Conservation (phyloP, 2,329 filamentous ascomycete species). For the Gremmenia infestans region DNA sequence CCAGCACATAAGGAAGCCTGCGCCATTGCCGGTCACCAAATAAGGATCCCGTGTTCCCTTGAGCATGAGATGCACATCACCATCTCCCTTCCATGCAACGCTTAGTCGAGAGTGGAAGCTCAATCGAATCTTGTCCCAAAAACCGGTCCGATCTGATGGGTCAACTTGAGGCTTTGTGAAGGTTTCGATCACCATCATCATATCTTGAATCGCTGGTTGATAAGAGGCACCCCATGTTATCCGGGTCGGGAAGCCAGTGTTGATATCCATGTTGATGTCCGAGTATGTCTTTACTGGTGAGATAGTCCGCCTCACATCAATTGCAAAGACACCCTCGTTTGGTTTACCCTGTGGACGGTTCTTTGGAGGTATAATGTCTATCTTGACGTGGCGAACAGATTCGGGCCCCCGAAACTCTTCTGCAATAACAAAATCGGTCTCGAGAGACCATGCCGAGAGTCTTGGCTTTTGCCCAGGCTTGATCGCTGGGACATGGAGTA, state of each 20-base stretch:
- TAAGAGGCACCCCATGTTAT: slow-evolving; percentile 98
- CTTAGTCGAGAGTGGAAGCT: slow-evolving; percentile 89
- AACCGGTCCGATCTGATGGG: slow-evolving; percentile 87
- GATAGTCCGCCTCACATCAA: slow-evolving; percentile 86
- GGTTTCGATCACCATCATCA: slow-evolving; percentile 99
- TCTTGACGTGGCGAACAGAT: slow-evolving; percentile 73
- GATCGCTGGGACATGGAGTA: slow-evolving; percentile 84
- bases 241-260: slow-evolving; percentile 83
- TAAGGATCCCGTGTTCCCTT: slow-evolving; percentile 94
- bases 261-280: slow-evolving; percentile 86
- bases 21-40: slow-evolving; percentile 83
- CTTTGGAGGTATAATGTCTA: slow-evolving; percentile 76
- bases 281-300: slow-evolving; percentile 96
- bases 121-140: slow-evolving; percentile 97
- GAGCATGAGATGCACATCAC: slow-evolving; percentile 87
- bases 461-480: slow-evolving; percentile 74
- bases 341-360: slow-evolving; percentile 48
- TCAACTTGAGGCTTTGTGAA: slow-evolving; percentile 96
- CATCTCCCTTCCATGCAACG: slow-evolving; percentile 89
- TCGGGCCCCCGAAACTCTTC: slow-evolving; percentile 83
- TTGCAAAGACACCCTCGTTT: slow-evolving; percentile 63
- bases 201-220: slow-evolving; percentile 95
- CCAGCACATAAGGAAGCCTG: slow-evolving; percentile 98
- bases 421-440: slow-evolving; percentile 89
- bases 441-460: slow-evolving; percentile 75